Base-by-base conservation (phyloP, 257 asterid genomes). In the Salvia miltiorrhiza region DNA sequence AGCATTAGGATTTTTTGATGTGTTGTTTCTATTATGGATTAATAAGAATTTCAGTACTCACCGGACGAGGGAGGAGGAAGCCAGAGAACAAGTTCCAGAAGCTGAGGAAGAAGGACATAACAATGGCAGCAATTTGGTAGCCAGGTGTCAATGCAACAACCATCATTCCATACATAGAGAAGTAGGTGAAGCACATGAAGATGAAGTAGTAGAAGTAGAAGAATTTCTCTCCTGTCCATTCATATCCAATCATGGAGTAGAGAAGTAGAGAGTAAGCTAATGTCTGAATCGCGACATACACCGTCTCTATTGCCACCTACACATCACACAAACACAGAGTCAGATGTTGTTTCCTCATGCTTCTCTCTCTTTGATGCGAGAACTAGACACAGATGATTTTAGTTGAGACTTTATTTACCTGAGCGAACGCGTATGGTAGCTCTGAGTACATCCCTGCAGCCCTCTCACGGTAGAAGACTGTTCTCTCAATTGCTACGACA, bases 121-220 rank as follows among this genome's bases (percentile, higher is more conserved):
- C 88, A 62, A 90, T 90, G 69, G 97, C 93, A 39, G 97, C 94
- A 5, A 90, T 84, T 72, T 88, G 90, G 80, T 68, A 72, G 23
- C 95, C 92, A 14, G 97, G 97, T 24, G 97, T 90, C 20, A 90
- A 44, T 9, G 97, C 95, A 1, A 90, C 97, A 65, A 88, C 87
- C 97, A 90, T 90, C 97, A 90, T 90, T 0, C 97, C 97, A 2
- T 83, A 90, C 92, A 90, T 79, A n/a, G 97, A 81, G 94, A 90
- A 90, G 82, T 90, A 90, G 17, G 88, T 73, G 79, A 84, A 90
- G 78, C 95, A 88, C 97, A 90, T 90, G 86, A 88, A 90, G 73
- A 90, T 76, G 84, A 84, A 88, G 88, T 86, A 90, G 83, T 84
- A 90, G 83, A 90, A 90, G 48, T 84, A 87, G 71, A 86, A 78